Evolutionary conservation across 2,329 filamentous ascomycete species (phyloP).

Genomic region (Aspergillus neoniger): DNA sequence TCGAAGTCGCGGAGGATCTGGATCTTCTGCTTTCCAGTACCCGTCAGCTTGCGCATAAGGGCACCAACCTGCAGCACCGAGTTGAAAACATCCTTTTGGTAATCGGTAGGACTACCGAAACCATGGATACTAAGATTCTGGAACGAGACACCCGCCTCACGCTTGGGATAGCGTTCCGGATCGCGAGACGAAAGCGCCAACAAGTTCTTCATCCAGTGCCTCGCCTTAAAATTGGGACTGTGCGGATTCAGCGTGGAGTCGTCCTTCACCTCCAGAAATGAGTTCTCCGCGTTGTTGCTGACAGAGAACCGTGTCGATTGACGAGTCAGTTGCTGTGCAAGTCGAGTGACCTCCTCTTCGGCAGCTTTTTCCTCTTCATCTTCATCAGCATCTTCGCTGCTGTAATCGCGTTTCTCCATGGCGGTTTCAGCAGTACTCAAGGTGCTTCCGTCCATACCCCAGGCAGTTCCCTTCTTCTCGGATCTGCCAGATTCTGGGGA

Average conservation of each 20-base stretch:
- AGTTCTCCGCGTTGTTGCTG: slow-evolving; percentile 32
- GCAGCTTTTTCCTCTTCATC: slow-evolving; percentile 26
- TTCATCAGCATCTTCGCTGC: slow-evolving; percentile 26
- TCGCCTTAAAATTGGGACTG: slow-evolving; percentile 47
- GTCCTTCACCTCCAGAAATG: slow-evolving; percentile 37
- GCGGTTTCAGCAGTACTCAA: slow-evolving; percentile 34
- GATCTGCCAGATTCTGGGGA: not conserved
- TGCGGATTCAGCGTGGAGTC: slow-evolving; percentile 48
- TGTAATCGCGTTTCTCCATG: slow-evolving; percentile 22
- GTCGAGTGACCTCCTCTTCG: slow-evolving; percentile 34
- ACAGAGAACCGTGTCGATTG: slow-evolving; percentile 36
- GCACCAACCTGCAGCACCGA: slow-evolving; percentile 37
- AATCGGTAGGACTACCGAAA: slow-evolving; percentile 68
- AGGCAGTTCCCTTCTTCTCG: not conserved
- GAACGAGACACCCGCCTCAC: slow-evolving; percentile 66
- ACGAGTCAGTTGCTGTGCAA: slow-evolving; percentile 39
- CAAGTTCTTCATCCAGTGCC: slow-evolving; percentile 51
- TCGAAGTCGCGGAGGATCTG: slow-evolving; percentile 66
- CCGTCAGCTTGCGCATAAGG: slow-evolving; percentile 35
- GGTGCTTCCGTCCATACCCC: slow-evolving; percentile 18
- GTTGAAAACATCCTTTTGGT: slow-evolving; percentile 55
- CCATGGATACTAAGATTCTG: slow-evolving; percentile 69
- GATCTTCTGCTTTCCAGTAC: slow-evolving; percentile 50
- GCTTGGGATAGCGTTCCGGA: slow-evolving; percentile 54
- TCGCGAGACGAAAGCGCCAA: slow-evolving; percentile 51